These are phyloP conservation scores for Hanseniaspora thailandica DNA, from an alignment of 805 yeast species.

Conservation along the genomic window DNA sequence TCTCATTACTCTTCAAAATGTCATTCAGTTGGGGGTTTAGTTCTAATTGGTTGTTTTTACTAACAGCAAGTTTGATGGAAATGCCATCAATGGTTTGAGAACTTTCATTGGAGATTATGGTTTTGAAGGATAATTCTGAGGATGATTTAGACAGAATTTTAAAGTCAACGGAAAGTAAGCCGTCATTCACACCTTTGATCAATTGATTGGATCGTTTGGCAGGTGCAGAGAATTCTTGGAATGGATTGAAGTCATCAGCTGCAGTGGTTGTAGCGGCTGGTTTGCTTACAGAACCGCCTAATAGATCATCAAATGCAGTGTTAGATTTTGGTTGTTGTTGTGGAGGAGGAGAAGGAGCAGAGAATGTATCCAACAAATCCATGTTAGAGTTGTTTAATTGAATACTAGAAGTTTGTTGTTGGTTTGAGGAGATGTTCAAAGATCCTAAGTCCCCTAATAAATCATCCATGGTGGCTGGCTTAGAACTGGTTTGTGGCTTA, in stretches of 20 bases:
- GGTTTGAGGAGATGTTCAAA: constrained; percentile 36
- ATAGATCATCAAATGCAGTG: constrained; percentile 15
- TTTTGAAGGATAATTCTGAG: constrained; percentile 34
- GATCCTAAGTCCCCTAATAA: constrained; percentile 60
- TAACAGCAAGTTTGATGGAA: constrained; percentile 58
- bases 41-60: constrained; percentile 46
- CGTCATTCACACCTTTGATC: constrained; percentile 1
- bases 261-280: constrained; percentile 18
- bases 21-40: constrained; percentile 54
- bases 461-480: constrained; percentile 38
- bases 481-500: constrained; percentile 19
- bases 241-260: constrained; percentile 17
- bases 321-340: constrained; percentile 16
- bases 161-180: constrained; percentile 40
- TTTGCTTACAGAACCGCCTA: constrained; percentile 16
- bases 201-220: neutral
- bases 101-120: constrained; percentile 42
- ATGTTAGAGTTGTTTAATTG: constrained; percentile 15
- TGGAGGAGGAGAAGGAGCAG: constrained; percentile 21
- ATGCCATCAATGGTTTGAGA: constrained; percentile 38
- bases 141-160: constrained; percentile 31
- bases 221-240: constrained; percentile 22
- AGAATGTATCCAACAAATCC: constrained; percentile 19
- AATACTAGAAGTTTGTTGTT: constrained; percentile 30
- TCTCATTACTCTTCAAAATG: constrained; percentile 36